Conservation (phyloP, 164 flowering plant species). For the Umbilicus rupestris region DNA sequence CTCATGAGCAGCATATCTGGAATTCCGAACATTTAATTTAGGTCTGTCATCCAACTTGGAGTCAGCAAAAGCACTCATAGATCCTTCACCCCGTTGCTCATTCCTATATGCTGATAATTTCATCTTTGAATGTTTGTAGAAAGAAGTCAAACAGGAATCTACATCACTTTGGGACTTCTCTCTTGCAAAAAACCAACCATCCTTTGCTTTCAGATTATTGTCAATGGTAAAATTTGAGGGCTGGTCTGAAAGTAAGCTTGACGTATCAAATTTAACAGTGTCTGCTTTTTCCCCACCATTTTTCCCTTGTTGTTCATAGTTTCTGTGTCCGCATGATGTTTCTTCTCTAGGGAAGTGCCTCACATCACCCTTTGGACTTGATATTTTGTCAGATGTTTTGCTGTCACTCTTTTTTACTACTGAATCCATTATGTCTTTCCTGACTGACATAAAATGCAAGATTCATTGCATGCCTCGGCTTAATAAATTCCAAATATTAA, state of each 20-base stretch:
- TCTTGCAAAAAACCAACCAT: conserved; percentile 22
- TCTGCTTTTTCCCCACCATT: conserved; percentile 12
- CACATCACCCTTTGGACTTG: conserved; percentile 8
- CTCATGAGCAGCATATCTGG: conserved; percentile 11
- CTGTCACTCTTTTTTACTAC: conserved; percentile 15
- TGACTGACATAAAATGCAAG: conserved; percentile 26
- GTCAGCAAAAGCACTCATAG: conserved; percentile 16
- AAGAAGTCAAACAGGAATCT: conserved; percentile 17
- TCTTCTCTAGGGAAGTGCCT: conserved; percentile 15
- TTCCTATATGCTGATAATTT: conserved; percentile 13
- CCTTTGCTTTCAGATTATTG: conserved; percentile 14
- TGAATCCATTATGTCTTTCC: conserved; percentile 21
- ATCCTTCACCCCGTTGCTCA: conserved; percentile 18
- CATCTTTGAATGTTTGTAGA: conserved; percentile 12
- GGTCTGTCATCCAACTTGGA: conserved; percentile 12
- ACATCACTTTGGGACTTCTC: conserved; percentile 16
- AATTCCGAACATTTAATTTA: conserved; percentile 13
- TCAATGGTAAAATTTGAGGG: conserved; percentile 11
- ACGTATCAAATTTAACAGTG: conserved; percentile 12
- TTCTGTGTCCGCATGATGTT: conserved; percentile 10
- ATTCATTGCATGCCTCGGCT: not conserved
- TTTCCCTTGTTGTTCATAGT: conserved; percentile 12
- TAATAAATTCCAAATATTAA: not conserved
- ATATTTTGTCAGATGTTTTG: conserved; percentile 15
- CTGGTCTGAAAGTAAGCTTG: conserved; percentile 15